Percentiles rank a stretch among this genome's conserved stretches.
phyloP scores from a whole-genome alignment of 163 green algal genomes.

The Prototheca cutis region DNA sequence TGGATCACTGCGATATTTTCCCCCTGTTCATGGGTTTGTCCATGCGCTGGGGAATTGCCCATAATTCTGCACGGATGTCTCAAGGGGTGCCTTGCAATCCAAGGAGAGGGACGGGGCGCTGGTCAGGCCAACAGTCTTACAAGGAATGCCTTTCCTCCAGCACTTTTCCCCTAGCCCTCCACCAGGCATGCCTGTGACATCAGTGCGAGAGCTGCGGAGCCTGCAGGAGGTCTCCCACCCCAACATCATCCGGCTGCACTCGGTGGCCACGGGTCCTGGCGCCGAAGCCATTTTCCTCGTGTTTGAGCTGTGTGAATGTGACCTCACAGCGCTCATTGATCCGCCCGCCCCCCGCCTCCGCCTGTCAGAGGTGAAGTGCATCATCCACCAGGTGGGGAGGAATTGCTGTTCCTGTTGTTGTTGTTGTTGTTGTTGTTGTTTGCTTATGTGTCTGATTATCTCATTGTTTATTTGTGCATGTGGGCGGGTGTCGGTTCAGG shows the following conservation, averaged over 20 bases:
- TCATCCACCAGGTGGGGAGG: conserved; percentile 53
- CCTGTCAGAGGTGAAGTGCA: conserved; percentile 59
- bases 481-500: too few species aligned
- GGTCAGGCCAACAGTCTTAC: neutral
- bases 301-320: conserved; percentile 72
- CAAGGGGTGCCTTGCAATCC: neutral
- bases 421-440: neutral
- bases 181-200: conserved; percentile 62
- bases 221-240: conserved; percentile 51
- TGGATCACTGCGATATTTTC: too few species aligned
- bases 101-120: conserved; percentile 14
- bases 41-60: neutral
- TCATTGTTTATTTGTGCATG: too few species aligned
- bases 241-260: conserved; percentile 62
- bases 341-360: conserved; percentile 34
- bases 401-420: neutral
- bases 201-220: conserved; percentile 61
- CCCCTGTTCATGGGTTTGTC: too few species aligned
- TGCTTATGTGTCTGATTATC: too few species aligned
- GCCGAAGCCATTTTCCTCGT: conserved; percentile 69
- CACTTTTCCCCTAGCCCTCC: neutral
- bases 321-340: conserved; percentile 64
- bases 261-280: conserved; percentile 56
- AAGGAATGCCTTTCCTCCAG: too few species aligned
- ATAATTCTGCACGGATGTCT: neutral